Evolutionary conservation across 352 stramenopile species (phyloP).

Genomic region (Elongisporangium senticosum): DNA sequence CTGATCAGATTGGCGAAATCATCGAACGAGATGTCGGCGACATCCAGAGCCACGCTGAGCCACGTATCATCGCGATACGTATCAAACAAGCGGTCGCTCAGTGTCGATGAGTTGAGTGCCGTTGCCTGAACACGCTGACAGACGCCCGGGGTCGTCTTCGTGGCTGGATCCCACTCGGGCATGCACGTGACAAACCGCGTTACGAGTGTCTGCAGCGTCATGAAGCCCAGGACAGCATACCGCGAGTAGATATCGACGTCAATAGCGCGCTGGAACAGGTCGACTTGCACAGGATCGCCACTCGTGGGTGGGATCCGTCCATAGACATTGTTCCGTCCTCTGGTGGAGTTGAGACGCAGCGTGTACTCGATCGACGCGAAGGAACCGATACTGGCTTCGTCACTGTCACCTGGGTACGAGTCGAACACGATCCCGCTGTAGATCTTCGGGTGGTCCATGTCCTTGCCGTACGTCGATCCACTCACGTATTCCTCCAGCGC

Average conservation of each 20-base stretch:
- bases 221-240: slow-evolving; percentile 48
- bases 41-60: slow-evolving; percentile 10
- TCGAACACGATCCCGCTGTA: slow-evolving; percentile 57
- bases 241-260: slow-evolving; percentile 29
- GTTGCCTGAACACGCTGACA: slow-evolving; percentile 39
- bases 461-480: slow-evolving; percentile 30
- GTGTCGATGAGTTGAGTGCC: slow-evolving; percentile 9
- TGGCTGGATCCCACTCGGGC: slow-evolving; percentile 35
- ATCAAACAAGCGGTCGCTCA: slow-evolving; percentile 28
- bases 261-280: slow-evolving; percentile 31
- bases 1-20: slow-evolving; percentile 10
- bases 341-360: slow-evolving; percentile 51
- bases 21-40: slow-evolving; percentile 10
- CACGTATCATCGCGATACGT: slow-evolving; percentile 23
- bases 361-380: slow-evolving; percentile 54
- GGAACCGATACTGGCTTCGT: slow-evolving; percentile 20
- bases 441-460: slow-evolving; percentile 36
- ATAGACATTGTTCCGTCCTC: slow-evolving; percentile 12
- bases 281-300: slow-evolving; percentile 22
- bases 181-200: slow-evolving; percentile 56
- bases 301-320: slow-evolving; percentile 25
- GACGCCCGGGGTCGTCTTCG: slow-evolving; percentile 28
- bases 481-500: slow-evolving; percentile 40
- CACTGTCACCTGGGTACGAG: slow-evolving; percentile 16
- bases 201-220: slow-evolving; percentile 59